phyloP scores from a whole-genome alignment of 2,329 filamentous ascomycete genomes.

The Exserohilum turcica region DNA sequence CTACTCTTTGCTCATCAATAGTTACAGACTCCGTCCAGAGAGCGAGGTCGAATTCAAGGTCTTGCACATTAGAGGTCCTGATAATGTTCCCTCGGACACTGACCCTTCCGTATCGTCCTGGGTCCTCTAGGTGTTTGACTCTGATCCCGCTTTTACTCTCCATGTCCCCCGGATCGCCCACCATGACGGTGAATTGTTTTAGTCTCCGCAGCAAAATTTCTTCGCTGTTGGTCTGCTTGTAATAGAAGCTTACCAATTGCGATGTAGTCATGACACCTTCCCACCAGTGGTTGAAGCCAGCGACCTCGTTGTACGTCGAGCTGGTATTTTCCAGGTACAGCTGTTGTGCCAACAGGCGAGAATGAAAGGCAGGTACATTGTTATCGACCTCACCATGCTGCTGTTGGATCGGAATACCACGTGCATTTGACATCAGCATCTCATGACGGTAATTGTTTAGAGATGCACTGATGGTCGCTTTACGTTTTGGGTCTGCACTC shows the following conservation, averaged over 20 bases:
- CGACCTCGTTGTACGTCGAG: slow-evolving; percentile 56
- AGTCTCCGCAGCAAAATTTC: slow-evolving; percentile 27
- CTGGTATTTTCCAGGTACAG: slow-evolving; percentile 36
- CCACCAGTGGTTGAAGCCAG: slow-evolving; percentile 19
- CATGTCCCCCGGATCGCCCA: slow-evolving; percentile 60
- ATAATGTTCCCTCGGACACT: slow-evolving; percentile 45
- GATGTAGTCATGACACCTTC: slow-evolving; percentile 59
- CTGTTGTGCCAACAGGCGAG: slow-evolving; percentile 59
- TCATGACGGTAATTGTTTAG: slow-evolving; percentile 62
- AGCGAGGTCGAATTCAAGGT: slow-evolving; percentile 34
- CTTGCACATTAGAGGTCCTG: slow-evolving; percentile 41
- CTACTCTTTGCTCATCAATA: slow-evolving; percentile 32
- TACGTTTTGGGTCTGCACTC: slow-evolving; percentile 57
- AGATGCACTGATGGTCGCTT: slow-evolving; percentile 55
- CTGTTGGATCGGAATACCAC: slow-evolving; percentile 59
- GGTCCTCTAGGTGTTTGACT: slow-evolving; percentile 56
- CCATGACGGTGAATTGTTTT: slow-evolving; percentile 53
- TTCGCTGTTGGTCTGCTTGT: slow-evolving; percentile 34
- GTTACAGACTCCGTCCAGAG: slow-evolving; percentile 20
- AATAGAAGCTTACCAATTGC: slow-evolving; percentile 57
- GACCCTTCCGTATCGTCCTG: slow-evolving; percentile 58
- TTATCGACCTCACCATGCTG: slow-evolving; percentile 63
- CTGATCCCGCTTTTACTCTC: slow-evolving; percentile 58
- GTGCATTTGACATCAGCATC: slow-evolving; percentile 57
- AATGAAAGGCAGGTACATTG: slow-evolving; percentile 65